Evolutionary conservation across 2,329 filamentous ascomycete species (phyloP).

Genomic region (Monascus ruber): DNA sequence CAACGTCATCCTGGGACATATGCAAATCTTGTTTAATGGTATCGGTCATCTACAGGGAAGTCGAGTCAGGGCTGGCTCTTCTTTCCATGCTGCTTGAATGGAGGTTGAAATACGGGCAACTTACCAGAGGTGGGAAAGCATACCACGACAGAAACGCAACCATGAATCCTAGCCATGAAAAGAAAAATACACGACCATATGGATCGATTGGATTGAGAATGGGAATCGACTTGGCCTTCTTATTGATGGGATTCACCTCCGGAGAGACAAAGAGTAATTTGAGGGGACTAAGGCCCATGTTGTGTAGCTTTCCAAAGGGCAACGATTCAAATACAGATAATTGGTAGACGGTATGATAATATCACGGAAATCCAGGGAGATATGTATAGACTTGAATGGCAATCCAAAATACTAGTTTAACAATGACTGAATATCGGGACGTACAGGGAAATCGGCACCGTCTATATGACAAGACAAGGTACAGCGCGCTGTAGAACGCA

Average conservation of each 20-base stretch:
- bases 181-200: constrained; percentile 83
- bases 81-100: background rate
- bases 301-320: background rate
- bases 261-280: constrained; percentile 40
- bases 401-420: too few species aligned
- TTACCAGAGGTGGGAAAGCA: constrained; percentile 74
- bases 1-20: constrained; percentile 58
- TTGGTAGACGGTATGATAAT: background rate
- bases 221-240: constrained; percentile 70
- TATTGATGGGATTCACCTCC: constrained; percentile 71
- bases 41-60: constrained; percentile 44
- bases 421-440: too few species aligned
- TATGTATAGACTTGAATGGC: too few species aligned
- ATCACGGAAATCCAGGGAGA: too few species aligned
- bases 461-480: too few species aligned
- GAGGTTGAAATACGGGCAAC: constrained; percentile 12
- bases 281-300: constrained; percentile 2
- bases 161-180: constrained; percentile 78
- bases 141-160: constrained; percentile 85
- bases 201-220: constrained; percentile 64
- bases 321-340: background rate
- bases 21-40: constrained; percentile 71
- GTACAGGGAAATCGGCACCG: too few species aligned
- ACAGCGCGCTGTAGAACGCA: too few species aligned
- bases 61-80: constrained; percentile 8